These are phyloP conservation scores for Mycena rosella DNA, from an alignment of 768 basidiomycete species.

Conservation along the genomic window DNA sequence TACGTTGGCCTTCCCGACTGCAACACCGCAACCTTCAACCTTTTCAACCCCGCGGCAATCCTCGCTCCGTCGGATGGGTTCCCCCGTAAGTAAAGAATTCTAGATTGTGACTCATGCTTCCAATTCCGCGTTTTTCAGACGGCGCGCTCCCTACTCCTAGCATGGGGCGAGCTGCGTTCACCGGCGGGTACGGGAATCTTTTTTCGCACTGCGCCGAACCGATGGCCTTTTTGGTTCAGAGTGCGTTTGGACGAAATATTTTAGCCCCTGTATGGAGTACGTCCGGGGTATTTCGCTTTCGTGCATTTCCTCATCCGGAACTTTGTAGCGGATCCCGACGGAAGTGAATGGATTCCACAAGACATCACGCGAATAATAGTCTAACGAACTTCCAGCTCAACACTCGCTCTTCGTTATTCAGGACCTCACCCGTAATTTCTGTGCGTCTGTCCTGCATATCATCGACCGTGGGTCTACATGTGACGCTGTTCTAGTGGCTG, in stretches of 20 bases:
- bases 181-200: slow-evolving; percentile 7
- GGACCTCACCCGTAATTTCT: slow-evolving; percentile 4
- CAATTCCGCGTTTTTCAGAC: background rate
- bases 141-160: slow-evolving; percentile 7
- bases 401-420: slow-evolving; percentile 11
- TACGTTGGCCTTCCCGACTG: slow-evolving; percentile 3
- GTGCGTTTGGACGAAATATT: background rate
- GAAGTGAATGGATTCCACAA: slow-evolving; percentile 7
- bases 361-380: background rate
- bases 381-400: slow-evolving; percentile 1
- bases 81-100: background rate
- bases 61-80: slow-evolving; percentile 1
- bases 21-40: slow-evolving; percentile 1
- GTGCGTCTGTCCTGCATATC: slow-evolving; percentile 9
- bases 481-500: slow-evolving; percentile 6
- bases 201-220: slow-evolving; percentile 1
- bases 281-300: background rate
- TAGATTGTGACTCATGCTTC: background rate
- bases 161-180: background rate
- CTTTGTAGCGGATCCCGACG: slow-evolving; percentile 3
- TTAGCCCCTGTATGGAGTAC: background rate
- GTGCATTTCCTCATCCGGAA: background rate
- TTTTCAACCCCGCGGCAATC: background rate
- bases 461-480: background rate
- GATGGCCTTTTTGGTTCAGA: slow-evolving; percentile 7